A percentile compares a stretch with the other conserved stretches of the same genome.
Evolutionary conservation across 805 yeast species (phyloP).

Genomic region (Ogataea zsoltii): DNA sequence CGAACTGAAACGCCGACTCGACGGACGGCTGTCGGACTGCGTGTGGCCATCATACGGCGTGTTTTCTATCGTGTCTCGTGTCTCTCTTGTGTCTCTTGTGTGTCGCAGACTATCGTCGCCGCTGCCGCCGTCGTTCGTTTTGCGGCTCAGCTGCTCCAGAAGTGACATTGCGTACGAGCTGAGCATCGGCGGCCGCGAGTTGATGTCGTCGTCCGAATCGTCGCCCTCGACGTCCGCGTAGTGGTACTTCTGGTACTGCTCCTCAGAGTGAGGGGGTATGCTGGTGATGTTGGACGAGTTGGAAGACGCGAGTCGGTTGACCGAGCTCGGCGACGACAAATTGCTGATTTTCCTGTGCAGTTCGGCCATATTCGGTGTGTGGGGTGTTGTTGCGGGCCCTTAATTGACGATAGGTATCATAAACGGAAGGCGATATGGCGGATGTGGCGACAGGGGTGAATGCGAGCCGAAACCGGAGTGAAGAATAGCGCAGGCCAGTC

Average conservation of each 20-base stretch:
- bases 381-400: background rate
- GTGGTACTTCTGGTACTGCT: constrained; percentile 2
- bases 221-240: constrained; percentile 21
- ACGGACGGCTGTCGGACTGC: constrained; percentile 13
- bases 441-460: background rate
- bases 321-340: constrained; percentile 22
- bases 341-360: constrained; percentile 24
- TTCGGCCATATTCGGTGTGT: constrained; percentile 22
- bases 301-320: constrained; percentile 16
- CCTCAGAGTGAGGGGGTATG: constrained; percentile 19
- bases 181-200: constrained; percentile 52
- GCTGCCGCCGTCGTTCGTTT: constrained; percentile 4
- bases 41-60: background rate
- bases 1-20: constrained; percentile 22
- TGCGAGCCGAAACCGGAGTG: too few species aligned
- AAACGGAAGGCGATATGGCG: background rate
- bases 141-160: constrained; percentile 37
- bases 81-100: background rate
- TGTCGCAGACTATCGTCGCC: background rate
- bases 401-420: background rate
- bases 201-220: constrained; percentile 41
- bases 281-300: constrained; percentile 21
- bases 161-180: constrained; percentile 55
- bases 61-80: background rate
- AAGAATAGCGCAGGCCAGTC: too few species aligned